Base-by-base conservation (phyloP, 768 basidiomycete species). In the Cyclocybe aegerita region DNA sequence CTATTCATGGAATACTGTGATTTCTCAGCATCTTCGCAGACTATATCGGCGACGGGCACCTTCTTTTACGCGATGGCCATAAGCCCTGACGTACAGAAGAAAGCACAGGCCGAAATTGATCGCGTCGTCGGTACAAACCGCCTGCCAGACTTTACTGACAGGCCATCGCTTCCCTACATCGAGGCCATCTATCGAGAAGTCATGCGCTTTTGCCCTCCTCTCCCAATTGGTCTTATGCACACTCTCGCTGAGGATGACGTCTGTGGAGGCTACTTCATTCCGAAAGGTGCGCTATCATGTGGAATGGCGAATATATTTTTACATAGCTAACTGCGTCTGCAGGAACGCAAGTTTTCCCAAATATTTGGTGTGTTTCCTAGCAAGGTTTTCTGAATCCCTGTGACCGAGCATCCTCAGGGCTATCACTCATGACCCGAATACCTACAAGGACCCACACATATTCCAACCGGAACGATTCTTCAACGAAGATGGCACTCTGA, bases 391-490 rank as follows among this genome's bases (percentile, higher is more conserved):
- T 11, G 23, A 23, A 52, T 31, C 23, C 29, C 31, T 38, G 6
- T 9, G 11, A 31, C 3, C 5, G 1, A 23, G 23, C 23, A 23
- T 23, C 4, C 23, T 23, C 32, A 58, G 54, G 55, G 52, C 58
- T 7, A 57, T 60, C 38, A 40, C 46, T 31, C 63, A 55, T 35
- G 52, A 64, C 48, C 49, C 48, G 31, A 33, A 49, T 8, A 16
- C 53, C 4, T 64, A 56, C 31, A 39, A 48, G 5, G 49, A 61
- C 2, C 63, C 62, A 1, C 17, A 55, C 4, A 46, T 29, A 15
- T 64, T 64, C 51, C 55, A 54, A 0, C 63, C 63, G 9, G 60
- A 63, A 38, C 49, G 63, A 4, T 63, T 59, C 52, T 23, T 59
- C 14, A 23, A 45, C 15, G 14, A 14, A 3, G 30, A 49, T 14